Percentiles rank a stretch among this genome's conserved stretches.
Conservation (phyloP, 495 filamentous ascomycete genomes). For the Diplogelasinospora grovesii region DNA sequence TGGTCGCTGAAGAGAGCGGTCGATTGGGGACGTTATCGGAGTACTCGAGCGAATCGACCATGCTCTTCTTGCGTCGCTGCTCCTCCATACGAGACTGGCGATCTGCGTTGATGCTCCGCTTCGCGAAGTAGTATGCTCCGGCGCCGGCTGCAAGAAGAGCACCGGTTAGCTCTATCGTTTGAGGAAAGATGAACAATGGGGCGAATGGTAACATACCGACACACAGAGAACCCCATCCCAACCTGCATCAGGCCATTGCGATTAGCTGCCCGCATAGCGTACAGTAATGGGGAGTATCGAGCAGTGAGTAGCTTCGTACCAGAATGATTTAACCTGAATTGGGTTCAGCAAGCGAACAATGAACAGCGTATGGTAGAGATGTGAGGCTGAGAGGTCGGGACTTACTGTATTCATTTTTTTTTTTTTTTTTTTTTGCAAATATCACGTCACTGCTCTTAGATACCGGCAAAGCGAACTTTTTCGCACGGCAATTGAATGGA, state of each 20-base stretch:
- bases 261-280: slow-evolving; percentile 10
- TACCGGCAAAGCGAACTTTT: no score
- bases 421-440: no score
- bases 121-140: slow-evolving; percentile 89
- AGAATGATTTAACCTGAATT: slow-evolving; percentile 54
- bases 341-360: not conserved
- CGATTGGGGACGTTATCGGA: slow-evolving; percentile 30
- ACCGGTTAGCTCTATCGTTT: no score
- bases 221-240: slow-evolving; percentile 82
- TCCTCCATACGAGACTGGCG: slow-evolving; percentile 64
- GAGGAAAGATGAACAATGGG: not conserved
- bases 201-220: slow-evolving; percentile 49
- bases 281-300: not conserved
- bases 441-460: no score
- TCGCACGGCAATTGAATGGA: not conserved
- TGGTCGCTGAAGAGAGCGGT: slow-evolving; percentile 31
- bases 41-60: slow-evolving; percentile 54
- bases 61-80: slow-evolving; percentile 55
- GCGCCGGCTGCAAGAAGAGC: slow-evolving; percentile 70
- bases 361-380: not conserved
- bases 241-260: slow-evolving; percentile 36
- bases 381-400: not conserved
- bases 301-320: slow-evolving; percentile 33
- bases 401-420: slow-evolving; percentile 26
- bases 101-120: slow-evolving; percentile 86